Evolutionary conservation across 495 filamentous ascomycete species (phyloP).

Genomic region (Viridothelium virens): DNA sequence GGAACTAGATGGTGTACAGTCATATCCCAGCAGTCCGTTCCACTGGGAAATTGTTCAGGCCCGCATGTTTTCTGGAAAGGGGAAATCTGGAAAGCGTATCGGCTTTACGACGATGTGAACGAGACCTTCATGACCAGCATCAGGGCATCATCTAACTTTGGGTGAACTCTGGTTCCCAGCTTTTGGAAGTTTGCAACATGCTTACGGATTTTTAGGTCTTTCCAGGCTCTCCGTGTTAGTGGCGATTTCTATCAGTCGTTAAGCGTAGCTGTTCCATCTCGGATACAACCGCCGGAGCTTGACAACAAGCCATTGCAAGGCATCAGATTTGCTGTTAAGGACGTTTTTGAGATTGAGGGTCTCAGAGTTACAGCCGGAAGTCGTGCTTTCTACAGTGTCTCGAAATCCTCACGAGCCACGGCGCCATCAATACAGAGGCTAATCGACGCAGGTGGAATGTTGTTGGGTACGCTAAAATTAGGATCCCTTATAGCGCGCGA

Average conservation of each 20-base stretch:
- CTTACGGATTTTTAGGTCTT: not conserved
- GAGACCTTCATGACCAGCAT: too few relatives aligned
- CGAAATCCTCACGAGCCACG: not conserved
- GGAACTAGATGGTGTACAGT: too few relatives aligned
- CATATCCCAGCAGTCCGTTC: too few relatives aligned
- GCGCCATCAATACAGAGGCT: not conserved
- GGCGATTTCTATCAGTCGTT: not conserved
- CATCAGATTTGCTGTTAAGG: not conserved
- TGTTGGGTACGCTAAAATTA: not conserved
- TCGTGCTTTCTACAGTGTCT: not conserved
- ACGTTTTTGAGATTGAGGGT: not conserved
- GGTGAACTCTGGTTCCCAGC: too few relatives aligned
- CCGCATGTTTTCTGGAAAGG: too few relatives aligned
- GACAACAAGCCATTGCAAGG: not conserved
- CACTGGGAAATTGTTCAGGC: too few relatives aligned
- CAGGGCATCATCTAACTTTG: too few relatives aligned
- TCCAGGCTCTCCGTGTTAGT: not conserved
- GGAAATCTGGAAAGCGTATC: too few relatives aligned
- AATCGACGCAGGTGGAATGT: not conserved
- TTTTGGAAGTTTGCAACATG: too few relatives aligned
- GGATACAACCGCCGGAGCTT: not conserved
- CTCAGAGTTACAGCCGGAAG: not conserved
- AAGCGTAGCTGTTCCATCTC: not conserved
- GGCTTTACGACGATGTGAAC: too few relatives aligned
- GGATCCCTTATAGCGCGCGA: not conserved